These are phyloP conservation scores for Lentinula lateritia DNA, from an alignment of 768 basidiomycete species.

Conservation along the genomic window DNA sequence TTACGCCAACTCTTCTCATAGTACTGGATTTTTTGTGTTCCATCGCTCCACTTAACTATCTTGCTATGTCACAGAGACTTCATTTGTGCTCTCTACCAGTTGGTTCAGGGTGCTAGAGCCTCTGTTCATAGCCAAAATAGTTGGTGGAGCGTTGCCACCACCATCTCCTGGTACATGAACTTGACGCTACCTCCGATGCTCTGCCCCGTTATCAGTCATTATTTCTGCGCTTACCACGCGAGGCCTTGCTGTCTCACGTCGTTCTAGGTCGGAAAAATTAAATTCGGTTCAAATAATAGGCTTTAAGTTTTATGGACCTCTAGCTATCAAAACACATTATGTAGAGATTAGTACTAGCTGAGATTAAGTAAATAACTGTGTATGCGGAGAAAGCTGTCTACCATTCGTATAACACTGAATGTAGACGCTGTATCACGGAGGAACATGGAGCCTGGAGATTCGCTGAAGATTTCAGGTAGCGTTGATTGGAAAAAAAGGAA, in stretches of 20 bases:
- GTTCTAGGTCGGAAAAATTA: not conserved
- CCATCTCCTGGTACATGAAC: not conserved
- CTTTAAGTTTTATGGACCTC: too few relatives aligned
- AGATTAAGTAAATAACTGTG: too few relatives aligned
- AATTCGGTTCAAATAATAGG: too few relatives aligned
- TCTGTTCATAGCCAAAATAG: slow-evolving; percentile 62
- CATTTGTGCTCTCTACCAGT: slow-evolving; percentile 22
- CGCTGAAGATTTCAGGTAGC: too few relatives aligned
- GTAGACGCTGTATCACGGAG: too few relatives aligned
- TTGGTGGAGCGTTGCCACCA: slow-evolving; percentile 31
- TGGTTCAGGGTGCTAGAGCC: slow-evolving; percentile 24
- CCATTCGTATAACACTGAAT: too few relatives aligned
- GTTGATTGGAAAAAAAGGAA: too few relatives aligned
- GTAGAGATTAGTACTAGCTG: too few relatives aligned
- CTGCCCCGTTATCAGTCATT: not conserved
- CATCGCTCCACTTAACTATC: slow-evolving; percentile 25
- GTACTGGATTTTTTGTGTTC: not conserved
- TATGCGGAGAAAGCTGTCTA: too few relatives aligned
- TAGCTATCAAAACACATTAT: too few relatives aligned
- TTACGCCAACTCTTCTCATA: not conserved
- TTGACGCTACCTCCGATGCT: not conserved
- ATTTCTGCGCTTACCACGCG: not conserved
- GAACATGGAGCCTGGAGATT: too few relatives aligned
- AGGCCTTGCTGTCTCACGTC: not conserved
- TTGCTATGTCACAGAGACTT: slow-evolving; percentile 34